Percentiles rank a stretch among this genome's conserved stretches.
Evolutionary conservation across 768 basidiomycete species (phyloP).

Genomic region (Dentipellis sp.): DNA sequence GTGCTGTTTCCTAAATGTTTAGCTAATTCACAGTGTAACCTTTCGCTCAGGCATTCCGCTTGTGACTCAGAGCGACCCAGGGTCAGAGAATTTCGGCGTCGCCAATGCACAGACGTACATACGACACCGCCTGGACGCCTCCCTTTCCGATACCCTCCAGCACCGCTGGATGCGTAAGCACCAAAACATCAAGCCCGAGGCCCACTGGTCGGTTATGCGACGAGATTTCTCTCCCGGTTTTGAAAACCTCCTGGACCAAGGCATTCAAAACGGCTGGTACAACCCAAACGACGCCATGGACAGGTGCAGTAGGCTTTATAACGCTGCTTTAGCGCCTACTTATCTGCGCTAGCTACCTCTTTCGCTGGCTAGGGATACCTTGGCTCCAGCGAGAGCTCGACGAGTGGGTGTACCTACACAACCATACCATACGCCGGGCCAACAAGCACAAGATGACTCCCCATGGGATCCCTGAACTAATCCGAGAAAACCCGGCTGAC

Average conservation of each 20-base stretch:
- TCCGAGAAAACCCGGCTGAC: constrained; percentile 18
- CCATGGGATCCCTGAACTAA: constrained; percentile 28
- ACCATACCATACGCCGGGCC: constrained; percentile 15
- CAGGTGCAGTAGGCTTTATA: neutral
- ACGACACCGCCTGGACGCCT: constrained; percentile 31
- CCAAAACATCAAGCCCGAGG: constrained; percentile 20
- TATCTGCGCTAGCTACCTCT: constrained; percentile 24
- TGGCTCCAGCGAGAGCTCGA: constrained; percentile 32
- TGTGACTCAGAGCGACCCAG: constrained; percentile 35
- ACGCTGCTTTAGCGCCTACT: neutral
- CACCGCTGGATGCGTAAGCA: constrained; percentile 26
- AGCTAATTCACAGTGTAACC: too few species aligned
- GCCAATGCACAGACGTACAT: constrained; percentile 35
- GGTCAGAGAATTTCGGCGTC: constrained; percentile 33
- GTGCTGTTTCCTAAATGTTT: too few species aligned
- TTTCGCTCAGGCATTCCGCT: constrained; percentile 26
- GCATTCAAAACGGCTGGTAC: neutral
- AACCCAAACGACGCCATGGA: neutral
- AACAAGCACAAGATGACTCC: constrained; percentile 30
- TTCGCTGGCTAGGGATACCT: constrained; percentile 32
- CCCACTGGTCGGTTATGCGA: constrained; percentile 14
- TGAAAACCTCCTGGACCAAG: constrained; percentile 10
- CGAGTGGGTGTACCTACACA: constrained; percentile 16
- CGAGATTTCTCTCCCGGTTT: constrained; percentile 10
- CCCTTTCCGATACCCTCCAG: constrained; percentile 27